Evolutionary conservation across 257 asterid genomes (phyloP).

Genomic region (Solanum pennellii): DNA sequence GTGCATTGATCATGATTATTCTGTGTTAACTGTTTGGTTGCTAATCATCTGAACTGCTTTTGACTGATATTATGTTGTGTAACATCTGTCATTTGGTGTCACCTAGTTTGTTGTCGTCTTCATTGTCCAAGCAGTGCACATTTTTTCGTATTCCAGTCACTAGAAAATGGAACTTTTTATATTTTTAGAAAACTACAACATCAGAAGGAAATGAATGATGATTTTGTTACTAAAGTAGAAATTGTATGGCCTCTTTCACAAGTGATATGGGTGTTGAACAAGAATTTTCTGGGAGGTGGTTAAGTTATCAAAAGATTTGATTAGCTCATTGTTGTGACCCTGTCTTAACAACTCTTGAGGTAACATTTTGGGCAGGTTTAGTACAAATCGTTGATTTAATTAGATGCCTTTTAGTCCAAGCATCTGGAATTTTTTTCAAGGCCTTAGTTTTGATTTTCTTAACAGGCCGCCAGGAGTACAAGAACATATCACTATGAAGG

Average conservation of each 20-base stretch:
- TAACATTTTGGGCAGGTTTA: background rate
- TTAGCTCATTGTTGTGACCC: background rate
- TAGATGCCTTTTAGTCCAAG: background rate
- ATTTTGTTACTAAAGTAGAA: background rate
- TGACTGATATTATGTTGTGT: background rate
- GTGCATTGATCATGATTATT: background rate
- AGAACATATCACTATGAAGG: conserved; percentile 73
- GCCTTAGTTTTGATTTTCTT: background rate
- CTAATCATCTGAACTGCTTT: background rate
- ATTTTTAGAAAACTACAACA: background rate
- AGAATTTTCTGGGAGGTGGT: background rate
- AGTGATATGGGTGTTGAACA: background rate
- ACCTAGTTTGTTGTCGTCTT: background rate
- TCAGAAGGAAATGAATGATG: background rate
- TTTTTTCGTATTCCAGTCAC: background rate
- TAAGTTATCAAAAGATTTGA: background rate
- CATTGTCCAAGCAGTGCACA: background rate
- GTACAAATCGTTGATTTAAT: background rate
- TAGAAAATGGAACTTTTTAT: background rate
- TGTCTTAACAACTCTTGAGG: background rate
- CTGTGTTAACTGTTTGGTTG: background rate
- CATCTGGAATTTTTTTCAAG: background rate
- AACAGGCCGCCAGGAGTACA: conserved; percentile 50
- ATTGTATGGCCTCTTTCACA: background rate
- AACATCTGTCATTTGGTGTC: background rate